These are phyloP conservation scores for Rhizophora mangle DNA, from an alignment of 345 rosid species.

Conservation along the genomic window DNA sequence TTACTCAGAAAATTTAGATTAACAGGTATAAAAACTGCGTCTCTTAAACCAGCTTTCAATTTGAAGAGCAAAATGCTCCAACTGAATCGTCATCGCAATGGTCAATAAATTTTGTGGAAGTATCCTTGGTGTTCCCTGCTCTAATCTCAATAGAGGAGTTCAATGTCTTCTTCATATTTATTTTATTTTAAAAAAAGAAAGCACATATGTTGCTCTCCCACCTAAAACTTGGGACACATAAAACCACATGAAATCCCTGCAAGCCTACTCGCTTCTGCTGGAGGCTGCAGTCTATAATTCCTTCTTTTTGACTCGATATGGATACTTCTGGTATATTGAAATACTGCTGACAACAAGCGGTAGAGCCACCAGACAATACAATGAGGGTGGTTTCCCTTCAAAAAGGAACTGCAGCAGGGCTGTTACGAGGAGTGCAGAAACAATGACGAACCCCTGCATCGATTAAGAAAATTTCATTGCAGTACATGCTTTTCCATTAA, in stretches of 20 bases:
- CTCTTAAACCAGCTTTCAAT: no score
- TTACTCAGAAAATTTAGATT: no score
- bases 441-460: slow-evolving; percentile 90
- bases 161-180: not conserved
- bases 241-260: not conserved
- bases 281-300: slow-evolving; percentile 39
- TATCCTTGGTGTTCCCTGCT: not conserved
- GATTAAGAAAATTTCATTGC: slow-evolving; percentile 2
- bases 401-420: slow-evolving; percentile 84
- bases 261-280: not conserved
- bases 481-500: not conserved
- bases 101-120: not conserved
- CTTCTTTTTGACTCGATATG: slow-evolving; percentile 65
- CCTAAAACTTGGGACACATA: not conserved
- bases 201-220: no score
- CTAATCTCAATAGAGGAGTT: not conserved
- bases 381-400: slow-evolving; percentile 88
- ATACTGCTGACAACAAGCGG: slow-evolving; percentile 85
- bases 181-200: not conserved
- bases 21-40: no score
- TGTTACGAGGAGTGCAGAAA: slow-evolving; percentile 87
- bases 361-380: slow-evolving; percentile 66
- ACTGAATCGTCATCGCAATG: no score
- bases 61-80: not conserved
- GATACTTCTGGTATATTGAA: slow-evolving; percentile 85